phyloP scores from a whole-genome alignment of 805 yeast genomes.

The Kodamaea neixiangensis region DNA sequence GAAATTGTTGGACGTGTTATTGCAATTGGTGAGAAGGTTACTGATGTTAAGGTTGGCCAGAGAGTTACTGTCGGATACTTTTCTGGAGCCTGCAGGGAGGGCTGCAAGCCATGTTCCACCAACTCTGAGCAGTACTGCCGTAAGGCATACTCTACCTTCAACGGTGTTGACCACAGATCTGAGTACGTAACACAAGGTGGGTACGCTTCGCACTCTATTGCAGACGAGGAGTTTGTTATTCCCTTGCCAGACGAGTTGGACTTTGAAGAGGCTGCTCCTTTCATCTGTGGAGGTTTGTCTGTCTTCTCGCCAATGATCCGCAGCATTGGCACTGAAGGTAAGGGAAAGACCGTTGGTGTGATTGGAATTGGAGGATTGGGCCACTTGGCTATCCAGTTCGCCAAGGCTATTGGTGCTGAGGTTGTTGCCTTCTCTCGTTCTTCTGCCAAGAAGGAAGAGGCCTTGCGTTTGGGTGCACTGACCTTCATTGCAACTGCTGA shows the following conservation, averaged over 20 bases:
- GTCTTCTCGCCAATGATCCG: slow-evolving; percentile 53
- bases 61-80: slow-evolving; percentile 82
- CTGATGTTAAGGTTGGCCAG: slow-evolving; percentile 59
- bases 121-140: slow-evolving; percentile 51
- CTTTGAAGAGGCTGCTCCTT: slow-evolving; percentile 50
- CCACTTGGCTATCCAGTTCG: slow-evolving; percentile 59
- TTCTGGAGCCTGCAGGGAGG: slow-evolving; percentile 54
- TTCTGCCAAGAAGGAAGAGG: slow-evolving; percentile 51
- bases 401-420: slow-evolving; percentile 64
- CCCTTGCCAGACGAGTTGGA: slow-evolving; percentile 49
- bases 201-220: slow-evolving; percentile 50
- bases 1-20: slow-evolving; percentile 64
- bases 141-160: slow-evolving; percentile 53
- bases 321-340: slow-evolving; percentile 33
- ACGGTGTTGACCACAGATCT: slow-evolving; percentile 34
- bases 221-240: slow-evolving; percentile 46
- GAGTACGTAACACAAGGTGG: slow-evolving; percentile 47
- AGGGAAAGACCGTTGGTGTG: slow-evolving; percentile 53
- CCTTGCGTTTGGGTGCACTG: slow-evolving; percentile 55
- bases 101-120: slow-evolving; percentile 52
- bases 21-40: slow-evolving; percentile 56
- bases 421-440: slow-evolving; percentile 58
- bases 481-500: slow-evolving; percentile 52
- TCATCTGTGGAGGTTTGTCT: slow-evolving; percentile 59
- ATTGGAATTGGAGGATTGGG: slow-evolving; percentile 72